A percentile compares a stretch with the other conserved stretches of the same genome.
Conservation (phyloP, 495 filamentous ascomycete genomes). For the Hyaloscypha variabilis region DNA sequence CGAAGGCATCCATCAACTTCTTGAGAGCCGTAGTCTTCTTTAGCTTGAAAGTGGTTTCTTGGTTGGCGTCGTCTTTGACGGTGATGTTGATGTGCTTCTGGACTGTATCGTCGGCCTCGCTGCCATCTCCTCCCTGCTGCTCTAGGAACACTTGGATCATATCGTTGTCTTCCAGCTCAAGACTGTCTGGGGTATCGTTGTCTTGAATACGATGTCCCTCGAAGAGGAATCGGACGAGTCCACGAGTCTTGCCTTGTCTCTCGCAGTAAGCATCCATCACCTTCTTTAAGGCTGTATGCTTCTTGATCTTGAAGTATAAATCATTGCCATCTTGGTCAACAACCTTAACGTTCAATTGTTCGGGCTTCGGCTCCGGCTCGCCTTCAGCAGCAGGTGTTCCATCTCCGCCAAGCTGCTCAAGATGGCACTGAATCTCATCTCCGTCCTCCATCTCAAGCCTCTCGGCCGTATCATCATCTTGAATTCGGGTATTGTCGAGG, state of each 20-base stretch:
- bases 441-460: conserved; percentile 16
- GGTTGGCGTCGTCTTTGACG: conserved; percentile 75
- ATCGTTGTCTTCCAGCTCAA: conserved; percentile 1
- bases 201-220: conserved; percentile 71
- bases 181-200: conserved; percentile 47
- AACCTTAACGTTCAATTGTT: not conserved
- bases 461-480: not conserved
- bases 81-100: conserved; percentile 66
- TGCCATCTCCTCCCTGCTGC: conserved; percentile 11
- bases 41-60: conserved; percentile 86
- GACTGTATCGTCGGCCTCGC: not conserved
- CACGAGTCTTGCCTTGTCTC: conserved; percentile 66
- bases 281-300: conserved; percentile 73
- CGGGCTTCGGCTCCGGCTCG: not conserved
- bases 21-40: conserved; percentile 75
- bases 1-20: conserved; percentile 84
- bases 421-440: conserved; percentile 7
- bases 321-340: conserved; percentile 32
- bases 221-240: conserved; percentile 74
- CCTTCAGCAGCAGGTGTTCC: not conserved
- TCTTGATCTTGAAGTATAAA: conserved; percentile 81
- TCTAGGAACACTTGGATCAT: not conserved
- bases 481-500: conserved; percentile 7
- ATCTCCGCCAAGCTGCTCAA: conserved; percentile 14
- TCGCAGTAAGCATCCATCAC: conserved; percentile 69